Conservation (phyloP, 2,329 filamentous ascomycete species). For the Aspergillus bombycis region DNA sequence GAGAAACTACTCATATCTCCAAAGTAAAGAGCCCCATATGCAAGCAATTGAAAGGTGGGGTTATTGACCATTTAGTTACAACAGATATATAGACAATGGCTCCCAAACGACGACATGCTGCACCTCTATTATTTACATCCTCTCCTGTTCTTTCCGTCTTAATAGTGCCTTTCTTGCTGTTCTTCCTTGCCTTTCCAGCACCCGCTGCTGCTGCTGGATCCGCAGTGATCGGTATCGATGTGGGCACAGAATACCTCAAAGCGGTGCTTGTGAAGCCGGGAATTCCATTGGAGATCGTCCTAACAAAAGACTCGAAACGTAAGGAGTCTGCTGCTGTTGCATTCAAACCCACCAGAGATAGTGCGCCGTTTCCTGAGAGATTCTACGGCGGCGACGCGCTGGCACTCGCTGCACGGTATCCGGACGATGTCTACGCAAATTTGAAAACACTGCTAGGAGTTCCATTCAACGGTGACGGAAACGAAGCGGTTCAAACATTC, state of each 20-base stretch:
- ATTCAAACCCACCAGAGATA: conserved; percentile 81
- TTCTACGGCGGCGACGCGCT: conserved; percentile 91
- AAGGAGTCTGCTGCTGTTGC: conserved; percentile 91
- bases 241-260: conserved; percentile 97
- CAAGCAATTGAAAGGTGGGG: not conserved
- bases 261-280: conserved; percentile 94
- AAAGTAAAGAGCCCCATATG: not conserved
- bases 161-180: conserved; percentile 55
- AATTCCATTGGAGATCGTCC: conserved; percentile 94
- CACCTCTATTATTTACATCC: conserved; percentile 21
- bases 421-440: conserved; percentile 92
- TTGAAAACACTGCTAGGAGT: conserved; percentile 89
- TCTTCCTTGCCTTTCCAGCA: conserved; percentile 58
- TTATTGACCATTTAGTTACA: not conserved
- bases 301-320: conserved; percentile 95
- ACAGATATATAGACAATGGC: conserved; percentile 35
- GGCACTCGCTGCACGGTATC: conserved; percentile 82
- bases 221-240: conserved; percentile 87
- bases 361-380: conserved; percentile 78
- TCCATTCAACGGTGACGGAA: conserved; percentile 42
- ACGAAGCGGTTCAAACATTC: conserved; percentile 69
- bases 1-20: not conserved
- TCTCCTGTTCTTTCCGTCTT: conserved; percentile 47
- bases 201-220: conserved; percentile 65
- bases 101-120: conserved; percentile 28